Evolutionary conservation across 306 rosid genomes (phyloP), one percentile per base, ranked within the genome.

Genomic region (Abrus pulchellus): DNA sequence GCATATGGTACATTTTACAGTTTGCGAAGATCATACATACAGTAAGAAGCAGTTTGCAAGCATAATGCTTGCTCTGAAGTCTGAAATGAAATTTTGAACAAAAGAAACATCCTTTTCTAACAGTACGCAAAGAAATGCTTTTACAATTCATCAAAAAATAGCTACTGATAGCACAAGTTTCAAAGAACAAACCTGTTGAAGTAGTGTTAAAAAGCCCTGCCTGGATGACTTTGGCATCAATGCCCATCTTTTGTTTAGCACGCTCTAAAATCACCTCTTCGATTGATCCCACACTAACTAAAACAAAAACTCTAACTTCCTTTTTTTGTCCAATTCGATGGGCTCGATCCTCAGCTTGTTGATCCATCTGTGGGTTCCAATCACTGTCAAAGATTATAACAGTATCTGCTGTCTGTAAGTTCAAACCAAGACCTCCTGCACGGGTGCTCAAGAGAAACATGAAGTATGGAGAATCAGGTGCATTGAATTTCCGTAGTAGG

Each of bases 281-380:
- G 72, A 93, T 86, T 40, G 97, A 93, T 87, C 98, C 98, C 79
- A 93, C 97, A 79, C 94, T 94, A 60, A 93, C 97, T 85, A 94
- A 68, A 66, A 94, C 98, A 79, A 94, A 94, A 28, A 94, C 97
- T 80, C 98, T 85, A 9, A 94, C 98, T 85, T 94, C 98, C 84
- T 94, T 94, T 83, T 94, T 94, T 68, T 91, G 98, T 75, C 98
- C 98, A 36, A 94, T 94, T 36, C 94, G 94, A 84, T 94, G 97
- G 33, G 98, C 98, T 36, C 98, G 90, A 82, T 94, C 98, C 91
- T 94, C 98, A 28, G 98, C 98, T 83, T 94, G 98, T 72, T 94
- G 98, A 87, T 94, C 98, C 94, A 91, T 94, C 84, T 94, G 97
- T 63, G 98, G 98, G 79, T 94, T 94, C 97, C 98, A 94, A 86